Base-by-base conservation (phyloP, 73 alveolate genomes). In the Paramecium tetraurelia region DNA sequence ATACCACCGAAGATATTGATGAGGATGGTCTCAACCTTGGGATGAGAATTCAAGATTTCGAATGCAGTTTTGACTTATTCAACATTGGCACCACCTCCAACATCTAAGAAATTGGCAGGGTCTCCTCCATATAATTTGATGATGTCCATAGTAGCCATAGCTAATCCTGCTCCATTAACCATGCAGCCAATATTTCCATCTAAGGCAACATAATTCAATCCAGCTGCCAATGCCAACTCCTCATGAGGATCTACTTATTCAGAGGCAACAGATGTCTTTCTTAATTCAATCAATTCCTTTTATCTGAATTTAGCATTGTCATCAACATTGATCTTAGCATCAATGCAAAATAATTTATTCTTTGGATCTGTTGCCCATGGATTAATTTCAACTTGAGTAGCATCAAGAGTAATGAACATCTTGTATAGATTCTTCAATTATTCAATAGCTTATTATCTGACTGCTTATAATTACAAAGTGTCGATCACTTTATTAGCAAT, bases 81-180 rank as follows among this genome's bases (percentile, higher is more conserved):
- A 58, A 93, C 96, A 21, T 85, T 80, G 20, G 99, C 99, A 92
- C 99, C 96, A 76, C 98, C 98, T 40, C 99, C 99, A 29, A 98
- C 99, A 85, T 98, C 99, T 75, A 98, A 87, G 98, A 98, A 98
- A 97, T 98, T 98, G 27, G 99, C 99, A 4, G 99, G 99, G 85
- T 94, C 93, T 27, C 99, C 99, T n/a, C 99, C 99, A 69, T 95
- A 63, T 76, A 95, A 80, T 71, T 95, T 92, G 43, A 96, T 94
- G 46, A 96, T 92, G 76, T 96, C 99, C 99, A 98, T 98, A 46
- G 99, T 98, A 50, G 99, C 98, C 99, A 98, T 98, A 40, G 99
- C 99, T 35, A 98, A 95, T 14, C 99, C 99, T 2, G 99, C 99
- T 35, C 99, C 99, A 59, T 98, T 98, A 86, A 98, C 99, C 95